Conservation (phyloP, 2,329 filamentous ascomycete genomes). For the Beauveria varroae region DNA sequence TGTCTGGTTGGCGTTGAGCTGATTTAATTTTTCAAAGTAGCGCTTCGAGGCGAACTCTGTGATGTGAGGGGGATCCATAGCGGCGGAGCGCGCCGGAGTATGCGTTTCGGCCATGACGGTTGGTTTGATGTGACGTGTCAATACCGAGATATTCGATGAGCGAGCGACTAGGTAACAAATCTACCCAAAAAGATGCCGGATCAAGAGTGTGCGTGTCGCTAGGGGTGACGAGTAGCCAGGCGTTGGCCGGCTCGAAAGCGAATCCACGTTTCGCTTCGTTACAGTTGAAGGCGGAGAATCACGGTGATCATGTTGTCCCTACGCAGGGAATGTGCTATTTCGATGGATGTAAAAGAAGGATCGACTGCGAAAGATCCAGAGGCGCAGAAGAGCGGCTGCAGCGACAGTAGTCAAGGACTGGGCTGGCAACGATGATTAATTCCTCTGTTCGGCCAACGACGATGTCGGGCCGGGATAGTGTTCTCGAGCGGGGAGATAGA, state of each 20-base stretch:
- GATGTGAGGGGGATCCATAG: conserved; percentile 55
- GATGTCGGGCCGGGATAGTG: not conserved
- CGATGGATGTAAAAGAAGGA: not conserved
- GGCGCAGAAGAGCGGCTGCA: not conserved
- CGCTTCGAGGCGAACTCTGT: conserved; percentile 60
- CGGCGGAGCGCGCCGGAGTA: conserved; percentile 20
- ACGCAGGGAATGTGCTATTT: not conserved
- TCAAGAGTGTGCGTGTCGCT: not conserved
- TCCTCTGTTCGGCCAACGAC: not conserved
- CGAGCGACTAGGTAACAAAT: conserved; percentile 17
- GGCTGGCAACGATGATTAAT: not conserved
- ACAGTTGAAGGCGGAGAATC: not conserved
- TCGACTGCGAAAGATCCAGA: not conserved
- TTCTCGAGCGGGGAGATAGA: not conserved
- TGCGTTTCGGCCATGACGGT: conserved; percentile 27
- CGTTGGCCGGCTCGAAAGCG: conserved; percentile 12
- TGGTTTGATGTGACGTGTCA: not conserved
- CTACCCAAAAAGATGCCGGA: conserved; percentile 13
- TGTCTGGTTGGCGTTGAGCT: conserved; percentile 42
- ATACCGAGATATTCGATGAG: conserved; percentile 11
- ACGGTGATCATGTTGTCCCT: conserved; percentile 10
- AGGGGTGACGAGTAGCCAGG: conserved; percentile 6
- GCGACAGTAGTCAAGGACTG: not conserved
- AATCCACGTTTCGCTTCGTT: conserved; percentile 5
- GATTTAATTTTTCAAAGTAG: conserved; percentile 55